These are phyloP conservation scores for Petunia secreta DNA, from an alignment of 257 asterid genomes.

Conservation along the genomic window DNA sequence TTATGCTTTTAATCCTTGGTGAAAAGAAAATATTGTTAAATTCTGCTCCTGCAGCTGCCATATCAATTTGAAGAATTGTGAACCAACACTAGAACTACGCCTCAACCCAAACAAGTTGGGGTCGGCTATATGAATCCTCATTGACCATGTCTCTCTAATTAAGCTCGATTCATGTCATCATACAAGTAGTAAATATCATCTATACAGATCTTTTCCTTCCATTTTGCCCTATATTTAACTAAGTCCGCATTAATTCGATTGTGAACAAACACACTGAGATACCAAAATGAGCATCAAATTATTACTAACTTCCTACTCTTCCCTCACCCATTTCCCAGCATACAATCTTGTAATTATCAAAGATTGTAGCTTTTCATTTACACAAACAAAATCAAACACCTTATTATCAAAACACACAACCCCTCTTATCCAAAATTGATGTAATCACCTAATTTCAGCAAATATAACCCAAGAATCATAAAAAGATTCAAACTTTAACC, in stretches of 20 bases:
- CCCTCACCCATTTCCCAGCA: not conserved
- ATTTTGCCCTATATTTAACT: not conserved
- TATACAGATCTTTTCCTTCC: not conserved
- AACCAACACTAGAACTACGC: not conserved
- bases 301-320: not conserved
- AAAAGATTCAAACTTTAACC: not conserved
- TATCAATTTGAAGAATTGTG: not conserved
- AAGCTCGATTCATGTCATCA: too few species aligned
- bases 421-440: not conserved
- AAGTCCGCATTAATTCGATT: too few species aligned
- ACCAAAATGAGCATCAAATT: not conserved
- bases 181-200: too few species aligned
- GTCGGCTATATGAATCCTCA: too few species aligned
- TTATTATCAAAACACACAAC: not conserved
- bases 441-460: not conserved
- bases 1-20: not conserved
- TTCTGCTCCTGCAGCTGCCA: not conserved
- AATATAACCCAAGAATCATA: conserved; percentile 8
- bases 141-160: too few species aligned
- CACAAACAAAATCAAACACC: not conserved
- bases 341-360: not conserved
- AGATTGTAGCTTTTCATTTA: not conserved
- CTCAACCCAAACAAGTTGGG: too few species aligned
- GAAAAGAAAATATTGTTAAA: not conserved
- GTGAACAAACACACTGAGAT: not conserved